Evolutionary conservation across 306 rosid species (phyloP).

Genomic region (Gynostemma pentaphyllum): DNA sequence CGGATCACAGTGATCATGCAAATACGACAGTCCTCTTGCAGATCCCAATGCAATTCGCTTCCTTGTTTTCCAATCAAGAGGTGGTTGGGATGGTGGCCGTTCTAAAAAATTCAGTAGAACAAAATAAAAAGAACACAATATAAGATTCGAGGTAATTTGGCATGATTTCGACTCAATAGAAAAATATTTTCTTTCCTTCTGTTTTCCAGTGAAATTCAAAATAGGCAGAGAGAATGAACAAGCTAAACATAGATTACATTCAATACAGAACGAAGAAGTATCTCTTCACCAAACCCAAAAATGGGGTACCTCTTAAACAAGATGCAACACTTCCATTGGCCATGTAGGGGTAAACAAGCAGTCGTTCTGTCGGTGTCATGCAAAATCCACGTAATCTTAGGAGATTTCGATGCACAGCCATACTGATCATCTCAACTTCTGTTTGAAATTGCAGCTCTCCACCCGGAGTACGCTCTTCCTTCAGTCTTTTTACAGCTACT

Average conservation of each 20-base stretch:
- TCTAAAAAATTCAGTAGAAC: slow-evolving; percentile 26
- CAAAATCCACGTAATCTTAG: slow-evolving; percentile 91
- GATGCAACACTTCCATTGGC: slow-evolving; percentile 99
- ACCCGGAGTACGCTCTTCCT: slow-evolving; percentile 98
- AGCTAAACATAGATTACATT: not conserved
- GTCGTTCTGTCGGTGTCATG: slow-evolving; percentile 96
- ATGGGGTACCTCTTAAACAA: slow-evolving; percentile 80
- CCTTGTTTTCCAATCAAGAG: slow-evolving; percentile 95
- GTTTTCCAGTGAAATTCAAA: too few species aligned
- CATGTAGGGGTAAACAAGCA: slow-evolving; percentile 98
- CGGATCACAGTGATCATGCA: slow-evolving; percentile 97
- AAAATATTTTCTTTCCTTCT: too few species aligned
- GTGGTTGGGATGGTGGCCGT: slow-evolving; percentile 75
- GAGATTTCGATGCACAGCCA: slow-evolving; percentile 98
- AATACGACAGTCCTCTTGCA: slow-evolving; percentile 92
- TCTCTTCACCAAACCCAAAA: not conserved
- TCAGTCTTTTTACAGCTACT: slow-evolving; percentile 91
- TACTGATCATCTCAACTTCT: slow-evolving; percentile 99
- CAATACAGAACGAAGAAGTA: not conserved
- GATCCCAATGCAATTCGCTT: slow-evolving; percentile 94
- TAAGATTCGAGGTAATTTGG: not conserved
- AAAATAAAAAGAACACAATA: not conserved
- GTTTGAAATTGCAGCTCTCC: slow-evolving; percentile 99
- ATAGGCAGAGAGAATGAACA: not conserved
- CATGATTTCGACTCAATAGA: not conserved